A percentile compares a stretch with the other conserved stretches of the same genome.
Evolutionary conservation across 768 basidiomycete species (phyloP).

Genomic region (Tricholoma flavovirens): DNA sequence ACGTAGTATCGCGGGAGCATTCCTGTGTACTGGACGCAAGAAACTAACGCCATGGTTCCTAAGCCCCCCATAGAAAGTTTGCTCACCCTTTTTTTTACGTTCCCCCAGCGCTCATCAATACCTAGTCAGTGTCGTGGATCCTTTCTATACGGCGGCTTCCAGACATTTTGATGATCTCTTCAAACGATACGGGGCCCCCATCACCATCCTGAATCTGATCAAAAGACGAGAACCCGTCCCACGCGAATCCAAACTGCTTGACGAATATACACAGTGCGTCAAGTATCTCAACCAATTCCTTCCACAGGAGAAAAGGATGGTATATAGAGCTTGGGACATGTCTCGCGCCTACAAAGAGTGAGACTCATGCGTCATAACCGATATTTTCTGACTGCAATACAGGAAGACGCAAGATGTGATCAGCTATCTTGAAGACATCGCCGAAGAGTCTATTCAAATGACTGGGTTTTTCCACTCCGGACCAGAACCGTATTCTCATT

Average conservation of each 20-base stretch:
- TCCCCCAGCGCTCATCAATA: slow-evolving; percentile 1
- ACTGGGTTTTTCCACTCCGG: slow-evolving; percentile 97
- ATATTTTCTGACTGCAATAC: not conserved
- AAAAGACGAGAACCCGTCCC: slow-evolving; percentile 76
- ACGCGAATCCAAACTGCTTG: slow-evolving; percentile 84
- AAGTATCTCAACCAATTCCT: slow-evolving; percentile 93
- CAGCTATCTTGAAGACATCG: slow-evolving; percentile 89
- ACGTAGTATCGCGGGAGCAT: slow-evolving; percentile 87
- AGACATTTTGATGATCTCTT: slow-evolving; percentile 91
- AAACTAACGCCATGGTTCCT: slow-evolving; percentile 82
- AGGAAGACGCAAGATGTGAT: slow-evolving; percentile 97
- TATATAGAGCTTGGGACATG: slow-evolving; percentile 97
- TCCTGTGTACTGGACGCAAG: slow-evolving; percentile 96
- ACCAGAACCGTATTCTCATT: slow-evolving; percentile 75
- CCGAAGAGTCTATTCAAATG: slow-evolving; percentile 86
- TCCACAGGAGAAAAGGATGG: slow-evolving; percentile 78
- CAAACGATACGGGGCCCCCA: slow-evolving; percentile 80
- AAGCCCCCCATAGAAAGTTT: slow-evolving; percentile 94
- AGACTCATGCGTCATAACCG: slow-evolving; percentile 5
- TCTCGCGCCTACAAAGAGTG: slow-evolving; percentile 90
- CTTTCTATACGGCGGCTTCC: slow-evolving; percentile 90
- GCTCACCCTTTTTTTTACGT: slow-evolving; percentile 18
- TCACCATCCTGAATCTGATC: slow-evolving; percentile 91
- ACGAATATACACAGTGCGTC: slow-evolving; percentile 90
- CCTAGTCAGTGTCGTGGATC: slow-evolving; percentile 87